Evolutionary conservation across 2,329 filamentous ascomycete genomes (phyloP), one percentile per base, ranked within the genome.

Genomic region (Boeremia lycopersici): DNA sequence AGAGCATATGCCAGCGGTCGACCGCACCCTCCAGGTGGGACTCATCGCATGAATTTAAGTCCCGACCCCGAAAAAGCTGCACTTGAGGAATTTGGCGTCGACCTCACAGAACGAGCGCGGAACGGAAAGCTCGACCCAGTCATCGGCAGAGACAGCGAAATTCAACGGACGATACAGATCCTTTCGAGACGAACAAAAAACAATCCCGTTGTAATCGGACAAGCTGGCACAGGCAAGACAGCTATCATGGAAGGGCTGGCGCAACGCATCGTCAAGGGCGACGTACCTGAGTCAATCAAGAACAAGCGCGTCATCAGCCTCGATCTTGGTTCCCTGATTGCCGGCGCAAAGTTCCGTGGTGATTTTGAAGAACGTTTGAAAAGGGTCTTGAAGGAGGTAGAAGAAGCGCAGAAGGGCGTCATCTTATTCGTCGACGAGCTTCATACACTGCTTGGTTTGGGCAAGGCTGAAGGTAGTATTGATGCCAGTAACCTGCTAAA

Each of bases 281-380:
- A 97, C 76, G 93, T 98, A 0, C 93, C 95, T 0, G 95, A 98
- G 76, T 96, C 91, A 63, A 89, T 99, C 73, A 96, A 96, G 77
- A 89, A 97, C 66, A 98, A 98, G 76, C 83, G 88, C 48, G 93
- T 99, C 23, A 86, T 98, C 51, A 86, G 89, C 6, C 77, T 98
- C 33, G 95, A 99, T 67, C 82, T 99, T 5, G 95, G 95, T 2
- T 91, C 91, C 31, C 84, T 99, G 13, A 97, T 99, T 66, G 95
- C 95, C 1, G 95, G 95, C 43, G 93, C 95, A 38, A 98, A 97
- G 70, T 99, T 95, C 68, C 82, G 95, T 42, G 95, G 95, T 43
- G 95, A 99, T 67, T 98, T 99, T 56, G 95, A 99, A 73, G 95
- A 99, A 73, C 83, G 95, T 36, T 73, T 98, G 56, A 98, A 98